Evolutionary conservation across 2,329 filamentous ascomycete species (phyloP), one percentile per base, ranked within the genome.

Genomic region (Fusarium buharicum): DNA sequence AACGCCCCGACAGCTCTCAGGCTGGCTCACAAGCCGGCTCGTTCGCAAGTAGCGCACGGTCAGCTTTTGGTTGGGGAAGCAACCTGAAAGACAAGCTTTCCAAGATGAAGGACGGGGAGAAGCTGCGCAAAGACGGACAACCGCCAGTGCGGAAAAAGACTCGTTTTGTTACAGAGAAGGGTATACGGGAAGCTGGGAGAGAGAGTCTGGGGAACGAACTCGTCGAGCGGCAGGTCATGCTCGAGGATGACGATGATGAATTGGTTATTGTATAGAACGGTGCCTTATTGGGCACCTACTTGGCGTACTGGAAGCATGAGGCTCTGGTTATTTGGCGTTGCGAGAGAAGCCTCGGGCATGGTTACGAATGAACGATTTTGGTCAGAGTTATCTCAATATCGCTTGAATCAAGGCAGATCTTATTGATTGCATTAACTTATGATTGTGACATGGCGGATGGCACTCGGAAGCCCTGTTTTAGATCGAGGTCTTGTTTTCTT

Each of bases 81-180:
- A 76, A 74, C 30, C 73, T 89, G 8, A 79, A 76, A 55, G 79
- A 82, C 36, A 88, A 88, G 74, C 77, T 89, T 22, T 74, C 81
- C 4, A 79, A 81, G 60, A 88, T 89, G 86, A 86, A 83, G 70
- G 81, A 86, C 4, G 86, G 86, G 2, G 84, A 86, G 72, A 82
- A 78, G 63, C 68, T 86, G 18, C 71, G 71, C 57, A 70, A 67
- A 47, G 69, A 72, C 41, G 67, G 67, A 24, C 68, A 71, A 28
- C 71, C 72, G 70, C 85, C 85, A 0, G 82, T 86, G 28, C 81
- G 84, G 65, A 89, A 92, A 77, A 92, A 91, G 81, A 93, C 90
- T 47, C 82, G 90, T n/a, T 93, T 93, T 71, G 84, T 93, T 36
- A 92, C 90, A 22, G 86, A 87, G 37, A 91, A 89, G 73, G 90